Evolutionary conservation across 192 early-diverging fungal species (phyloP), one percentile per base, ranked within the genome.

Genomic region (Chytriomyces sp.): DNA sequence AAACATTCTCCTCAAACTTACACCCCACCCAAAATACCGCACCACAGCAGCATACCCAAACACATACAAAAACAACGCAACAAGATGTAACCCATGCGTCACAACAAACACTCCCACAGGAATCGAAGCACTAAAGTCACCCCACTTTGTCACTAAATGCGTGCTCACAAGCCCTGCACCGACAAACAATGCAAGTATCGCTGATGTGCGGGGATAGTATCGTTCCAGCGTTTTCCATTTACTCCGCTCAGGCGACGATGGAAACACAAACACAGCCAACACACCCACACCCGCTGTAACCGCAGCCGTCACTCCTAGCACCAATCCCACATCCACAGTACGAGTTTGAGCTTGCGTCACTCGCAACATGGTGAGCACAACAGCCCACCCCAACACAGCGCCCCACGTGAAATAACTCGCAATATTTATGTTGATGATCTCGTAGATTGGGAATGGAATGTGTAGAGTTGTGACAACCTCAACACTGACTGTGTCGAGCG

Each of bases 41-140:
- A 64, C 62, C 8, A 64, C 62, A 64, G 62, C 62, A 1, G 23
- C 62, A 24, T 64, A 64, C 11, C n/a, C 62, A 26, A 64, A 64
- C 9, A 26, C 11, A 24, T 64, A 64, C 11, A 64, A 35, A 16
- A 3, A 20, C 18, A 64, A 10, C 16, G 18, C 11, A 24, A 64
- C 35, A 10, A 64, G 0, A 64, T 64, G 62, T 20, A 64, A 8
- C 11, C 23, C 62, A 35, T 35, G 35, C 35, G 35, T 35, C 35
- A 35, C 35, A 10, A 64, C 11, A 10, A 64, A 3, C 11, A 64
- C 5, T 23, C 35, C 62, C 13, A 64, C 23, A 24, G 11, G 23
- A 23, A 35, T 35, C 0, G 35, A 35, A 35, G 35, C 35, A 35
- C 35, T 35, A 2, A 35, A 35, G 35, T 4, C 35, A 35, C 5